These are phyloP conservation scores for Russula griseocarnosa DNA, from an alignment of 768 basidiomycete species.

Conservation along the genomic window DNA sequence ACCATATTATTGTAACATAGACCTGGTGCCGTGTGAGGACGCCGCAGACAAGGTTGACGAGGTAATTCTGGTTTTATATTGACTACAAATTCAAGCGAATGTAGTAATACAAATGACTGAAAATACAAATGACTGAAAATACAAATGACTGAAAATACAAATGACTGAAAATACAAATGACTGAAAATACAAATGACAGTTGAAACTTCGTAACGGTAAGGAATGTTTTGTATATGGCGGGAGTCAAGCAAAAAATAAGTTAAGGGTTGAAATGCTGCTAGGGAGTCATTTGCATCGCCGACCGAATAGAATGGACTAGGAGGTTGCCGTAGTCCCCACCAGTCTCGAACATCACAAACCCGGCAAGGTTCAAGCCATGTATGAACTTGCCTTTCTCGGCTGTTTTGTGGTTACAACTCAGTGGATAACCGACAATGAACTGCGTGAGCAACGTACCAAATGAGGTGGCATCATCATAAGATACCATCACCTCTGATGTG, in stretches of 20 bases:
- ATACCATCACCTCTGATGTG: conserved; percentile 50
- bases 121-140: too few species aligned
- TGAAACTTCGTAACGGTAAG: too few species aligned
- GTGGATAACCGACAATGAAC: not conserved
- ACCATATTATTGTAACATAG: too few species aligned
- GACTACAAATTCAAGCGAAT: too few species aligned
- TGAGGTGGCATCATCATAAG: conserved; percentile 61
- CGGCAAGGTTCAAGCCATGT: conserved; percentile 34
- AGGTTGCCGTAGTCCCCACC: conserved; percentile 41
- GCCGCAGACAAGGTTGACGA: too few species aligned
- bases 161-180: too few species aligned
- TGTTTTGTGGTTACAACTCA: not conserved
- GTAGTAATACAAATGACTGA: too few species aligned
- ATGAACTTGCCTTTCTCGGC: conserved; percentile 45
- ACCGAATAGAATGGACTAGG: conserved; percentile 36
- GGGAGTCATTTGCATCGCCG: conserved; percentile 2
- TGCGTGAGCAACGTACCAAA: conserved; percentile 35
- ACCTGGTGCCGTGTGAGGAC: too few species aligned
- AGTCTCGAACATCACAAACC: conserved; percentile 45
- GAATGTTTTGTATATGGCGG: not conserved
- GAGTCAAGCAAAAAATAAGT: not conserved
- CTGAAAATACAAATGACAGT: too few species aligned
- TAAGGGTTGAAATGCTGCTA: not conserved
- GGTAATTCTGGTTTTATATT: too few species aligned
- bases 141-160: too few species aligned